Conservation (phyloP, 768 basidiomycete species). For the Boletus sensibilis region DNA sequence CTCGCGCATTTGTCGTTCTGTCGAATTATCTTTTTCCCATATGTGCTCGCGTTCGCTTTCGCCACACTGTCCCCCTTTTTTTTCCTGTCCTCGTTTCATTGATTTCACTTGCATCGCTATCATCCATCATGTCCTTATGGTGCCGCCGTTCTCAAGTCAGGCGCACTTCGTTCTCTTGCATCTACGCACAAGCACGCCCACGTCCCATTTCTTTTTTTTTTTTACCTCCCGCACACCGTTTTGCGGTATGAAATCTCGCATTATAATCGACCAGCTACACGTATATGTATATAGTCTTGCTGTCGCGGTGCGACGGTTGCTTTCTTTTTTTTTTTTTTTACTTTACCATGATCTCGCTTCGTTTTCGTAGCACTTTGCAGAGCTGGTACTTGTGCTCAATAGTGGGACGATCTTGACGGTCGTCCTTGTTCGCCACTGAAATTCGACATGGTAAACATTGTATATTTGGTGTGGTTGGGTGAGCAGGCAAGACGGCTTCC, state of each 20-base stretch:
- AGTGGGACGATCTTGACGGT: slow-evolving; percentile 18
- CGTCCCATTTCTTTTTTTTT: background rate
- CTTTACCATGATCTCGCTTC: slow-evolving; percentile 14
- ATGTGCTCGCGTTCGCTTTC: slow-evolving; percentile 12
- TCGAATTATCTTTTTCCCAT: slow-evolving; percentile 4
- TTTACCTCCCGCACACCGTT: background rate
- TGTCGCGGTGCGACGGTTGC: slow-evolving; percentile 18
- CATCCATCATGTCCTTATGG: slow-evolving; percentile 15
- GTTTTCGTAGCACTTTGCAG: slow-evolving; percentile 11
- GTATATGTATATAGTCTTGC: slow-evolving; percentile 31
- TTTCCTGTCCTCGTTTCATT: slow-evolving; percentile 4
- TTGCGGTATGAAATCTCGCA: slow-evolving; percentile 23
- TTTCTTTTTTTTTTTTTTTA: background rate
- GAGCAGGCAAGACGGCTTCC: background rate
- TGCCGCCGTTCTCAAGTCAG: slow-evolving; percentile 7
- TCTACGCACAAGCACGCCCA: slow-evolving; percentile 13
- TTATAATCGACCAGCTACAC: slow-evolving; percentile 29
- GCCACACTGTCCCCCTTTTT: background rate
- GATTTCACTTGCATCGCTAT: slow-evolving; percentile 26
- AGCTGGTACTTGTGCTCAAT: slow-evolving; percentile 13
- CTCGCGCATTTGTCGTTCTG: slow-evolving; percentile 11
- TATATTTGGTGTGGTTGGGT: background rate
- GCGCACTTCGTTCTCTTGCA: slow-evolving; percentile 13
- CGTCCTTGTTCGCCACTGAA: background rate
- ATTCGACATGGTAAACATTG: slow-evolving; percentile 11